Percentiles rank a stretch among this genome's conserved stretches.
phyloP scores from a whole-genome alignment of 352 stramenopile genomes.

The Aphanomyces astaci region DNA sequence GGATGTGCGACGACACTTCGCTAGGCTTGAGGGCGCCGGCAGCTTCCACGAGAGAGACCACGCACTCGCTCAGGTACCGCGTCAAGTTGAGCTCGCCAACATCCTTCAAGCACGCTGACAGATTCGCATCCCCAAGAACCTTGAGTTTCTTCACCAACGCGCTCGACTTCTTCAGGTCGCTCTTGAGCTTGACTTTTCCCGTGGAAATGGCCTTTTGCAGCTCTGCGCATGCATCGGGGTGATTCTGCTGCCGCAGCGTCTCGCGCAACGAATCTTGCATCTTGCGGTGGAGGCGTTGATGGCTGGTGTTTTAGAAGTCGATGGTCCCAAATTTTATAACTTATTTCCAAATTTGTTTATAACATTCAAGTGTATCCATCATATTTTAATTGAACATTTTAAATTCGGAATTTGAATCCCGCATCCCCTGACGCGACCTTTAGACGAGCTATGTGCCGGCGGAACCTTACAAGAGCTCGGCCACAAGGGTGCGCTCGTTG shows the following conservation, averaged over 20 bases:
- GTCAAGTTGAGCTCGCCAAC: constrained; percentile 89
- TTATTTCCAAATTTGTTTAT: neutral
- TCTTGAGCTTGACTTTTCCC: constrained; percentile 91
- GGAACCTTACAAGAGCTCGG: neutral
- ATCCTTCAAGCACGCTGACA: constrained; percentile 75
- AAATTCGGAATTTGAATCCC: neutral
- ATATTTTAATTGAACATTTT: too few species aligned
- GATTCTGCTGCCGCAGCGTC: constrained; percentile 55
- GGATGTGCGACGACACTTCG: constrained; percentile 81
- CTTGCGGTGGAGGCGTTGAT: neutral
- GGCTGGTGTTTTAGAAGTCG: neutral
- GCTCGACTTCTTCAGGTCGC: constrained; percentile 97
- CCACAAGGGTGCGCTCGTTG: constrained; percentile 41
- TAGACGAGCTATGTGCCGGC: neutral
- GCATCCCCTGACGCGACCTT: neutral
- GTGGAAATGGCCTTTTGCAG: constrained; percentile 73
- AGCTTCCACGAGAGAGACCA: constrained; percentile 79
- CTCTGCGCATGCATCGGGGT: constrained; percentile 32
- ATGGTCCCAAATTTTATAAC: neutral
- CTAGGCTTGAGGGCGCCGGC: constrained; percentile 62
- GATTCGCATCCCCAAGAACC: constrained; percentile 59
- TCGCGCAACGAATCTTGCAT: constrained; percentile 28
- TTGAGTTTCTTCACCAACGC: constrained; percentile 97
- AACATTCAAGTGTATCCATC: neutral
- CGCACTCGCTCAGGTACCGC: constrained; percentile 93